Base-by-base conservation (phyloP, 768 basidiomycete genomes). In the Imleria badia region DNA sequence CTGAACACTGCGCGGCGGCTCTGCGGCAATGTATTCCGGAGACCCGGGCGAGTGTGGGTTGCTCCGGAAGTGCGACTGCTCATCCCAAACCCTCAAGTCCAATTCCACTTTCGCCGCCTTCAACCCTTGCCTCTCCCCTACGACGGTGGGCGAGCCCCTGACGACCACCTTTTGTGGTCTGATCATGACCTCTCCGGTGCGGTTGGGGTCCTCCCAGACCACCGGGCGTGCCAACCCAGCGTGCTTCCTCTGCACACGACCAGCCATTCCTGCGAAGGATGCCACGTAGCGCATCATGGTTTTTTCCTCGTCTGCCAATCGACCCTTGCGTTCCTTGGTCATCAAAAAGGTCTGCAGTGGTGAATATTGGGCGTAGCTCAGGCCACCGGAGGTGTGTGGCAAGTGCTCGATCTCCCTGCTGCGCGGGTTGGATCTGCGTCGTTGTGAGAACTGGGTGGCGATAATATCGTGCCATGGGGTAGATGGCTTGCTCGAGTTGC, bases 321-420 rank as follows among this genome's bases (percentile, higher is more conserved):
- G 78, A 47, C 87, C 91, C 8, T 83, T 81, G 60, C 81, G 76
- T 17, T 82, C 72, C 55, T 73, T 76, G 9, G 76, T 76, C 65
- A 73, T 76, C 66, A 85, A 72, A 48, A 73, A 71, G 0, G 78
- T 75, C 49, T 89, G 85, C 45, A 91, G 70, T 7, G 56, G 48
- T 7, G 86, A 76, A 34, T 79, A 76, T 38, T 75, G 72, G 3
- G 81, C 68, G 67, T 92, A 93, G 42, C 74, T 72, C 39, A 91
- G 75, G 4, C 81, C 91, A 36, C 77, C 89, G 35, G 71, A 76
- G 26, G 72, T 76, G 60, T 92, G 91, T 0, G 88, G 88, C 51
- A 81, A 76, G 40, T 80, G 84, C 55, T 84, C 82, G 57, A 92
- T 84, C 38, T 62, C 60, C 48, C 58, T 71, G 35, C 53, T 67